Base-by-base conservation (phyloP, 805 yeast genomes). In the Starmerella geochares region DNA sequence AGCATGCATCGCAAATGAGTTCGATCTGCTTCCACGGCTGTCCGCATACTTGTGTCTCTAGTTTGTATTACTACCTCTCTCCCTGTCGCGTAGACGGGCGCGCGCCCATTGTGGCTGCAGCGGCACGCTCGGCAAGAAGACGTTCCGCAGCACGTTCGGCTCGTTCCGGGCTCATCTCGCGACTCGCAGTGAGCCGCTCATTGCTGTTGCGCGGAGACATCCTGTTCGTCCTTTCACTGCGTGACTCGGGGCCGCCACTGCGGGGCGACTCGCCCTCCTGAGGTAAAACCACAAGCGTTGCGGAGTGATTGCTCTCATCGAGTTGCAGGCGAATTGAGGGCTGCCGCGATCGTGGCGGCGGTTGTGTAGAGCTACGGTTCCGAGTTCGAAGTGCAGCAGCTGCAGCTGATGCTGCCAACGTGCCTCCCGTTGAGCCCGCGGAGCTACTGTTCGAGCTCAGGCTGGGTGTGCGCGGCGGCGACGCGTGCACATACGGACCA, bases 261-360 rank as follows among this genome's bases (percentile, higher is more conserved):
- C 28, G 35, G 17, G 46, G 28, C 17, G 48, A 27, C 17, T 14
- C 46, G n/a, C 29, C 21, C 38, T 51, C 48, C 14, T 42, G 48
- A 1, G 51, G 51, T 6, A 55, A 39, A n/a, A 56, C 52, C 1
- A 57, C 58, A 1, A 57, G 46, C 23, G 53, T 54, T 3, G 60
- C 60, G 7, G 54, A 31, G 36, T 56, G 47, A 41, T 46, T 49
- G 39, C 42, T 47, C 17, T 56, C 59, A 17, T 56, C 60, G 14
- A 57, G 48, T 43, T 54, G 56, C 40, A 57, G 46, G 10, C 60
- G 54, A 32, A 57, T 41, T 4, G 56, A 48, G 9, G 56, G 55
- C 41, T 51, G 61, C 4, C 54, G 49, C 11, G 53, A 49, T 6
- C 58, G 40, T 27, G 47, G 25, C 1, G 46, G 29, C 4, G 58